Evolutionary conservation across 176 grass and related monocot genomes (phyloP), one percentile per base, ranked within the genome.

Genomic region (Zea mays): DNA sequence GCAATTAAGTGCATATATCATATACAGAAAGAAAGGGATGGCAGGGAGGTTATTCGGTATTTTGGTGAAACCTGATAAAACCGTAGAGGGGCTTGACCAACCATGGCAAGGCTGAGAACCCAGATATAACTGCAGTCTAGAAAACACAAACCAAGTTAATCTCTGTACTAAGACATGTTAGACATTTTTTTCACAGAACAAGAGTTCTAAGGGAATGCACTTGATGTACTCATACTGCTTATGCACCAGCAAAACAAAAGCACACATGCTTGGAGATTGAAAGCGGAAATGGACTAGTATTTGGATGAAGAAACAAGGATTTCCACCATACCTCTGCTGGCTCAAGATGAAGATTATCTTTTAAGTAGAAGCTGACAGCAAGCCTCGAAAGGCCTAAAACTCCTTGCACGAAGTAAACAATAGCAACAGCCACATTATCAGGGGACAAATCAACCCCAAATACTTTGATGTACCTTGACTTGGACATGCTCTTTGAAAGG

Each of bases 341-440:
- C 80, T 98, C 95, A 57, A 98, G 95, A 81, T 79, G 87, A 77
- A 98, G 95, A 84, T 98, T 83, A 41, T 98, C 95, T 85, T 98
- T 98, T 13, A 98, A 90, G 69, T 92, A 98, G 78, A 98, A 98
- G 70, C 83, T 94, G 65, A 98, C 87, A 82, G 95, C 95, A 68
- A 98, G 95, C 56, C 95, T 90, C 45, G 95, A 75, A 74, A 94
- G 89, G 7, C 95, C 91, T 64, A 98, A 85, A 80, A 98, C 87
- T 71, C 95, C 95, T 98, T 98, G 95, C 36, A 98, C 95, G 75
- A 98, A 98, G 82, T 98, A 98, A 63, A 98, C 95, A 51, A 86
- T 94, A 36, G 91, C 89, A 74, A 94, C 95, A 65, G 95, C 89
- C 76, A 98, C 67, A n/a, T 98, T 98, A 79, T 94, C 95, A 6